phyloP scores from a whole-genome alignment of 805 yeast species.

The Kockiozyma suomiensis region DNA sequence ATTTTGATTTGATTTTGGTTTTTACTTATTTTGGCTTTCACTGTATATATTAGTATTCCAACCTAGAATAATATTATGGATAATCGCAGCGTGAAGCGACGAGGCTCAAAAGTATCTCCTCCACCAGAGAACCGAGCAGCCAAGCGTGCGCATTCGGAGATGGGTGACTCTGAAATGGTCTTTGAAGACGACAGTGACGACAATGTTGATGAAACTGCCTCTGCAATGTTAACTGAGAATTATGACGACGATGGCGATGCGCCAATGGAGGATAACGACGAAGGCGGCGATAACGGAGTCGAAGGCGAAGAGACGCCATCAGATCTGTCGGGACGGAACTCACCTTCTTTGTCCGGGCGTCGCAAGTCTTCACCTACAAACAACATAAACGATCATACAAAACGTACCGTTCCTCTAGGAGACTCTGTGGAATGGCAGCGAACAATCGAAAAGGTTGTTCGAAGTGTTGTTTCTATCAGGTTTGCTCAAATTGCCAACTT shows the following conservation, averaged over 20 bases:
- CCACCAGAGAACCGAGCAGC: slow-evolving; percentile 9
- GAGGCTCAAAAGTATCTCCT: slow-evolving; percentile 13
- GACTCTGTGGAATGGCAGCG: slow-evolving; percentile 62
- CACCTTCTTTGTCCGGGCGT: background rate
- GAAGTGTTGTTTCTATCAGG: slow-evolving; percentile 85
- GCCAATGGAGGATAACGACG: slow-evolving; percentile 2
- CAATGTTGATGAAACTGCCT: background rate
- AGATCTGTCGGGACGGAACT: slow-evolving; percentile 4
- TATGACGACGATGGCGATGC: slow-evolving; percentile 6
- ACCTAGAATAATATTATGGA: background rate
- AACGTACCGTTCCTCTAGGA: slow-evolving; percentile 7
- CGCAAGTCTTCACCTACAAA: background rate
- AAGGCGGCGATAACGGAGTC: slow-evolving; percentile 2
- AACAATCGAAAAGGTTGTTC: slow-evolving; percentile 79
- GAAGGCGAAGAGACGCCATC: slow-evolving; percentile 9
- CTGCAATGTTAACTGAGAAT: background rate
- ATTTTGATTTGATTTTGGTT: background rate
- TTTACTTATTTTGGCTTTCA: background rate
- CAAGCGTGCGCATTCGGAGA: slow-evolving; percentile 4
- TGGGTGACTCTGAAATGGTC: slow-evolving; percentile 8
- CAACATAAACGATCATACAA: background rate
- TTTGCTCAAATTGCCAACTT: slow-evolving; percentile 84
- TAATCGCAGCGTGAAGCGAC: slow-evolving; percentile 4
- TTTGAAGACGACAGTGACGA: background rate
- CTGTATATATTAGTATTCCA: background rate